A percentile compares a stretch with the other conserved stretches of the same genome.
These are phyloP conservation scores for Pyrenochaeta sp. DNA, from an alignment of 2,329 filamentous ascomycete species.

Conservation along the genomic window DNA sequence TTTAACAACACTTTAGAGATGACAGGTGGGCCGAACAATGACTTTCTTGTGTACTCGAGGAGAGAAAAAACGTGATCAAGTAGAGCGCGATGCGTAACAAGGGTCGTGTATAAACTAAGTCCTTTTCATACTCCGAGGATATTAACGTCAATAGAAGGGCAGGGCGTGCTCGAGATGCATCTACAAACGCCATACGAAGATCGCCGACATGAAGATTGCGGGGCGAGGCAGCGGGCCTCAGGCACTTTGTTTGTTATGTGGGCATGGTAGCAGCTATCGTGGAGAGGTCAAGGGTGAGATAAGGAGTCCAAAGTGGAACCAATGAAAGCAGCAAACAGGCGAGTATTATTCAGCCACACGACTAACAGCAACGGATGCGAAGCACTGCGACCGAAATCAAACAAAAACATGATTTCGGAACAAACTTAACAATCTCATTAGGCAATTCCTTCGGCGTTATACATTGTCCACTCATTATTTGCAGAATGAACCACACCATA, in stretches of 20 bases:
- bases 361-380: conserved; percentile 19
- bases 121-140: conserved; percentile 10
- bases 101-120: not conserved
- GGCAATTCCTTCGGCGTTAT: not conserved
- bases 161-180: conserved; percentile 8
- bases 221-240: conserved; percentile 18
- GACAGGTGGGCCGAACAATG: not conserved
- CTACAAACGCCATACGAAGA: conserved; percentile 3
- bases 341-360: conserved; percentile 32
- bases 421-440: no score
- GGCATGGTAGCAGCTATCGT: conserved; percentile 2
- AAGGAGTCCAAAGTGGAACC: conserved; percentile 17
- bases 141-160: conserved; percentile 1
- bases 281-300: conserved; percentile 19
- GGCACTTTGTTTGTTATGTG: not conserved
- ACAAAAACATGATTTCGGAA: not conserved
- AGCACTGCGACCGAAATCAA: not conserved
- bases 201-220: conserved; percentile 12
- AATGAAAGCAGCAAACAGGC: conserved; percentile 21
- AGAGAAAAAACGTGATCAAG: not conserved
- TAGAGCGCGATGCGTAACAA: not conserved
- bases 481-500: not conserved
- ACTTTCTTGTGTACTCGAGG: not conserved
- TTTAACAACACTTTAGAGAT: not conserved
- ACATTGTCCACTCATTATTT: not conserved